These are phyloP conservation scores for Pythium rishiriense DNA, from an alignment of 352 stramenopile genomes.

Conservation along the genomic window DNA sequence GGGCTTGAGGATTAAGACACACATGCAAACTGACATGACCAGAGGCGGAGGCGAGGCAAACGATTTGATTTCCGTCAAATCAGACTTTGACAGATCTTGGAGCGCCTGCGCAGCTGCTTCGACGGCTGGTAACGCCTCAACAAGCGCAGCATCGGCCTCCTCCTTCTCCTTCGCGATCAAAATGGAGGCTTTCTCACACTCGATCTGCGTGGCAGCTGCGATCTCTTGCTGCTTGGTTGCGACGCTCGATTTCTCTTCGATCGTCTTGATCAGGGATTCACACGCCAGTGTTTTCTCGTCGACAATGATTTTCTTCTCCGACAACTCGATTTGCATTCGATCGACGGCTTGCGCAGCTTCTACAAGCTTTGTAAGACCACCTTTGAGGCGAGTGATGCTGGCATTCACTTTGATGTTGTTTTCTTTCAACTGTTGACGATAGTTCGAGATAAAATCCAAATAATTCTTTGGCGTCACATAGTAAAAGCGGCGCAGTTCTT, in stretches of 20 bases:
- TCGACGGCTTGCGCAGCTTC: slow-evolving; percentile 93
- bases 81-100: slow-evolving; percentile 93
- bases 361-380: slow-evolving; percentile 93
- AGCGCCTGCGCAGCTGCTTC: slow-evolving; percentile 92
- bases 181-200: slow-evolving; percentile 89
- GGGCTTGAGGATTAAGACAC: slow-evolving; percentile 89
- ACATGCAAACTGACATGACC: slow-evolving; percentile 95
- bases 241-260: slow-evolving; percentile 92
- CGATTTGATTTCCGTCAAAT: slow-evolving; percentile 95
- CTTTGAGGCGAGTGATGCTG: slow-evolving; percentile 88
- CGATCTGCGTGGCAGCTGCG: slow-evolving; percentile 88
- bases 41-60: slow-evolving; percentile 92
- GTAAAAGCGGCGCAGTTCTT: slow-evolving; percentile 92
- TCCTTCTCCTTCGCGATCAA: slow-evolving; percentile 93
- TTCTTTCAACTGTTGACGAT: slow-evolving; percentile 88
- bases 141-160: slow-evolving; percentile 90
- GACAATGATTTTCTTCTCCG: slow-evolving; percentile 94
- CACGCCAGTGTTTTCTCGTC: slow-evolving; percentile 94
- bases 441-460: slow-evolving; percentile 95
- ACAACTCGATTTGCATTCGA: slow-evolving; percentile 93
- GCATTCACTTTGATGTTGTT: slow-evolving; percentile 90
- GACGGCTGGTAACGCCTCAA: slow-evolving; percentile 92
- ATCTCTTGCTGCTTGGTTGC: slow-evolving; percentile 92
- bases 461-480: slow-evolving; percentile 98
- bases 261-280: slow-evolving; percentile 93